Base-by-base conservation (phyloP, 208 protist species). In the Leishmania turanica region DNA sequence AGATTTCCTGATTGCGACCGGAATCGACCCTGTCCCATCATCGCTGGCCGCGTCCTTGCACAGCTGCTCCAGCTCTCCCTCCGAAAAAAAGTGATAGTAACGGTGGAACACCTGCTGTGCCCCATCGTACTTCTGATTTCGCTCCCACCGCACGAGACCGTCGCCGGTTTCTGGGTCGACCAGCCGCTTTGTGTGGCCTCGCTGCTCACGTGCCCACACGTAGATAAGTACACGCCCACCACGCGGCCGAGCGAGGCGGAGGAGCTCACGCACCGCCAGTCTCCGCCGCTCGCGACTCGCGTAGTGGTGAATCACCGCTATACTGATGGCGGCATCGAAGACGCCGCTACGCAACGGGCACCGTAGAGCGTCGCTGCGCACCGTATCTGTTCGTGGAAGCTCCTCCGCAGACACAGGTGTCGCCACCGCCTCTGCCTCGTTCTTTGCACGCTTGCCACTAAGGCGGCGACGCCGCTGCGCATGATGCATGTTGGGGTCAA, bases 251-350 rank as follows among this genome's bases (percentile, higher is more conserved):
- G 94, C 82, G n/a, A 98, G 85, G 9, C 96, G 87, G 34, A 97
- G 81, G 34, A 98, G 89, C 83, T 97, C 94, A 15, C 82, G 62
- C 47, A 97, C 47, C 0, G 92, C 89, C 51, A 60, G 79, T 37
- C 84, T 51, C 8, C 96, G 87, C 47, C 95, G 86, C 37, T 76
- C 85, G 3, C 77, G 74, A 17, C 91, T 97, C 5, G 88, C 84
- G 77, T 98, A 91, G 86, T 98, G 96, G 73, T 98, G 96, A 31
- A 98, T 80, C 17, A 98, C 95, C 4, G 96, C 96, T 72, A 98
- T 96, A 80, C 91, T 94, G 78, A 98, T 92, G 24, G 88, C 93
- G 17, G 86, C 91, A 73, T 98, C 95, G 66, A 95, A 93, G 31
- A 91, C 15, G 13, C 88, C 91, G 58, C 66, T 53, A n/a, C 93